Evolutionary conservation across 2,329 filamentous ascomycete genomes (phyloP).

Genomic region (Paraphaeosphaeria minitans): DNA sequence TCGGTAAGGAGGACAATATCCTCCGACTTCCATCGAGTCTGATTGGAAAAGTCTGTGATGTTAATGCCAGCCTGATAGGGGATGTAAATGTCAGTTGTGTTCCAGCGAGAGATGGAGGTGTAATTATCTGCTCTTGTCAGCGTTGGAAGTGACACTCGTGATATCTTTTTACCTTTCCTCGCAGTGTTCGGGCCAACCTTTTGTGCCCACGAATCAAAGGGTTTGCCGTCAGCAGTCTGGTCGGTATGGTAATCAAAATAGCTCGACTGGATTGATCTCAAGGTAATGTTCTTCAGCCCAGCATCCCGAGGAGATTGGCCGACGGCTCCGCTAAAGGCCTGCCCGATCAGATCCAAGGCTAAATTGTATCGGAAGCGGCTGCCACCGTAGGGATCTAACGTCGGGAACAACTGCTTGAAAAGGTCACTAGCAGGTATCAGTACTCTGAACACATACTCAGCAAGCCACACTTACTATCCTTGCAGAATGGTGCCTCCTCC

Average conservation of each 20-base stretch:
- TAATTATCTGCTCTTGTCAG: conserved; percentile 49
- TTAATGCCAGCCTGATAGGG: conserved; percentile 42
- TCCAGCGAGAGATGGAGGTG: conserved; percentile 41
- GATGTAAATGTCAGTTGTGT: conserved; percentile 42
- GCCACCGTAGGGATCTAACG: conserved; percentile 56
- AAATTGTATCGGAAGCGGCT: conserved; percentile 58
- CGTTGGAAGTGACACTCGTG: neutral
- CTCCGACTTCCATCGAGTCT: conserved; percentile 48
- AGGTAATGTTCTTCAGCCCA: conserved; percentile 44
- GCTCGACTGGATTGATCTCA: conserved; percentile 44
- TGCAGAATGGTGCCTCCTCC: conserved; percentile 64
- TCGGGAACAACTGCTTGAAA: conserved; percentile 63
- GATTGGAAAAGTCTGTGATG: conserved; percentile 45
- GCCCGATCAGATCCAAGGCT: conserved; percentile 52
- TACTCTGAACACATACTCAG: neutral
- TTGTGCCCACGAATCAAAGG: conserved; percentile 54
- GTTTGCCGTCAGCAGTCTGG: conserved; percentile 55
- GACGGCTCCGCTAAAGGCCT: conserved; percentile 44
- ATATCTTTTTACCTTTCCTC: conserved; percentile 30
- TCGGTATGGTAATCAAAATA: conserved; percentile 56
- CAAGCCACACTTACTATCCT: conserved; percentile 49
- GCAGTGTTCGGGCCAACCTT: conserved; percentile 43
- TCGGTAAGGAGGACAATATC: conserved; percentile 61
- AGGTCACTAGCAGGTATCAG: conserved; percentile 50
- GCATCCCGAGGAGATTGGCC: conserved; percentile 37